Percentiles rank a stretch among this genome's conserved stretches.
phyloP scores from a whole-genome alignment of 1,139 yeast species.

The Pichia sp. region DNA sequence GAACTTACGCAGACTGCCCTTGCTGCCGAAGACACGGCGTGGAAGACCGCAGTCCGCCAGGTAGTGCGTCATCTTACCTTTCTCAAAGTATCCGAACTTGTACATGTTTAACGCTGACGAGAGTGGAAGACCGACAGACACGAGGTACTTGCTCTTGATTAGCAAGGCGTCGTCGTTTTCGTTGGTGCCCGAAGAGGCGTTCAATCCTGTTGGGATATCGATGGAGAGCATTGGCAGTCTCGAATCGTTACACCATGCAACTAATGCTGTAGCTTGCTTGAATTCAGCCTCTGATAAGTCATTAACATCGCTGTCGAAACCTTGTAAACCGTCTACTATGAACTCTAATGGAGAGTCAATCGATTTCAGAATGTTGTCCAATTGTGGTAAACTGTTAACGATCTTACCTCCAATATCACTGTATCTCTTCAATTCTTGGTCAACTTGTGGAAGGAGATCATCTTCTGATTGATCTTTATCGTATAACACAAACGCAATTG shows the following conservation, averaged over 20 bases:
- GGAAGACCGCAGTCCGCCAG: constrained; percentile 80
- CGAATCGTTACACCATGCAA: constrained; percentile 66
- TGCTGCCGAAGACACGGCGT: constrained; percentile 31
- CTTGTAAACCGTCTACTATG: constrained; percentile 79
- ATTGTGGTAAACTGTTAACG: constrained; percentile 38
- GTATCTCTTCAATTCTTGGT: constrained; percentile 51
- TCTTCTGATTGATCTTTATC: constrained; percentile 33
- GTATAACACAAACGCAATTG: constrained; percentile 53
- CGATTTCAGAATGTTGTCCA: constrained; percentile 35
- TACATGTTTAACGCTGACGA: constrained; percentile 65
- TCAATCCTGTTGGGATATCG: constrained; percentile 83
- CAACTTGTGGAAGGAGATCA: constrained; percentile 31
- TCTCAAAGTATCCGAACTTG: constrained; percentile 38
- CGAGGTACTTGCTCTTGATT: constrained; percentile 48
- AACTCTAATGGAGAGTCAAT: constrained; percentile 76
- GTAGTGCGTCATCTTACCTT: constrained; percentile 50
- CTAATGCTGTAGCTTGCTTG: constrained; percentile 42
- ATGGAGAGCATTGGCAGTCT: constrained; percentile 59
- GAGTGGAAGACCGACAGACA: constrained; percentile 74
- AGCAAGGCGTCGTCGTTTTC: constrained; percentile 27
- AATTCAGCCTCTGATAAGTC: constrained; percentile 50
- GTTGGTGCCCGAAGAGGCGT: constrained; percentile 74
- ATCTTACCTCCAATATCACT: constrained; percentile 53
- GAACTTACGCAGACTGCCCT: constrained; percentile 43
- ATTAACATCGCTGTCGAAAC: constrained; percentile 65